Base-by-base conservation (phyloP, 805 yeast species). In the Monosporozyma servazzii region DNA sequence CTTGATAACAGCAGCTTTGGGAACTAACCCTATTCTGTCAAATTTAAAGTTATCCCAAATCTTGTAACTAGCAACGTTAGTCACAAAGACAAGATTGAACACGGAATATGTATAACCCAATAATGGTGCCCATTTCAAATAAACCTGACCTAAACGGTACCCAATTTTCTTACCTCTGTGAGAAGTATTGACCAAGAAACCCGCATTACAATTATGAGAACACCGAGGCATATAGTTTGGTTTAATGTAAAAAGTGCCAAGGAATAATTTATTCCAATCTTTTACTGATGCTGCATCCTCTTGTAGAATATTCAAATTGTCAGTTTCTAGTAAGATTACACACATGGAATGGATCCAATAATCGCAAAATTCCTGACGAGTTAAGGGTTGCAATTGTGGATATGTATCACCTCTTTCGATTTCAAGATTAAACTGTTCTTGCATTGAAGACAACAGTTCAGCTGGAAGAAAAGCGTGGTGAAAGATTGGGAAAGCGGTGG, bases 21-120 rank as follows among this genome's bases (percentile, higher is more conserved):
- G 82, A 13, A 90, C 73, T 15, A 73, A 70, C 0, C 97, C 97
- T 39, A 88, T 81, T 48, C 88, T 71, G 13, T 85, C 84, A 58
- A 89, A 90, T 1, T 95, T 95, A 25, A 90, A 73, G 1, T 72
- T 58, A 48, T 89, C 96, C 97, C 98, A 90, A 50, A 86, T 84
- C 59, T 71, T 75, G 59, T 74, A 65, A 59, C 95, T 86, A 2
- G 89, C 96, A 3, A 69, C 71, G 63, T 90, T 90, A 2, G 89
- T 82, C 48, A 75, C 93, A 63, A 84, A 90, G 0, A 90, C 98
- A 48, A 90, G 73, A 66, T 90, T 90, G 74, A 86, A 90, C 13
- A 90, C 91, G 6, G 91, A 83, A 61, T 87, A 87, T 5, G 75
- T 79, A 67, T 84, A 90, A 0, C 96, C 96, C 31, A 90, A 68